phyloP scores from a whole-genome alignment of 176 grass and related monocot genomes.

The Metroxylon sagu region DNA sequence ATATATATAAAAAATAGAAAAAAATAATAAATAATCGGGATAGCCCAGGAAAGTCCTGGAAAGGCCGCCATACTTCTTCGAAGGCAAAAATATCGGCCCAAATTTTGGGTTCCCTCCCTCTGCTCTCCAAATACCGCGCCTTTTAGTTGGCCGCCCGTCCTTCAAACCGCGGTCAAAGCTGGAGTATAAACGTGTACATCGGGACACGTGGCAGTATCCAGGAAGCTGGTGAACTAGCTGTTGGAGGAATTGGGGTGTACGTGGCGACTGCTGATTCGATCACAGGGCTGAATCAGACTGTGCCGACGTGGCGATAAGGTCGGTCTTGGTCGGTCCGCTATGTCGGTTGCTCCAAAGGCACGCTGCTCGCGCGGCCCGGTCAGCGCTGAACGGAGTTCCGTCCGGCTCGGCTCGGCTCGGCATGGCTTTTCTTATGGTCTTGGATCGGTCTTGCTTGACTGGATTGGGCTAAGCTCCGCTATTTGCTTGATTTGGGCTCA shows the following conservation, averaged over 20 bases:
- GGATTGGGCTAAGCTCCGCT: too few species aligned
- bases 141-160: neutral
- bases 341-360: neutral
- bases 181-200: neutral
- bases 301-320: neutral
- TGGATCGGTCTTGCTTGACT: too few species aligned
- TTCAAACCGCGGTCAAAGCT: neutral
- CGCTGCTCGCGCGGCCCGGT: neutral
- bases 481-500: too few species aligned
- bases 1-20: neutral
- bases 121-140: neutral
- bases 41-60: constrained; percentile 9
- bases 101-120: constrained; percentile 7
- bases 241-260: neutral
- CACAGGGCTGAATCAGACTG: neutral
- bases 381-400: too few species aligned
- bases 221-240: neutral
- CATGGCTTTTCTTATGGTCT: too few species aligned
- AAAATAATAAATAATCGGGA: neutral
- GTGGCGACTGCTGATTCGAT: neutral
- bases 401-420: too few species aligned
- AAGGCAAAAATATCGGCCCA: neutral
- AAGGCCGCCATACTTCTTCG: neutral
- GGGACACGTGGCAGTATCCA: constrained; percentile 4
- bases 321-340: neutral